These are phyloP conservation scores for Gossypium ekmanianum DNA, from an alignment of 345 rosid genomes.

Conservation along the genomic window DNA sequence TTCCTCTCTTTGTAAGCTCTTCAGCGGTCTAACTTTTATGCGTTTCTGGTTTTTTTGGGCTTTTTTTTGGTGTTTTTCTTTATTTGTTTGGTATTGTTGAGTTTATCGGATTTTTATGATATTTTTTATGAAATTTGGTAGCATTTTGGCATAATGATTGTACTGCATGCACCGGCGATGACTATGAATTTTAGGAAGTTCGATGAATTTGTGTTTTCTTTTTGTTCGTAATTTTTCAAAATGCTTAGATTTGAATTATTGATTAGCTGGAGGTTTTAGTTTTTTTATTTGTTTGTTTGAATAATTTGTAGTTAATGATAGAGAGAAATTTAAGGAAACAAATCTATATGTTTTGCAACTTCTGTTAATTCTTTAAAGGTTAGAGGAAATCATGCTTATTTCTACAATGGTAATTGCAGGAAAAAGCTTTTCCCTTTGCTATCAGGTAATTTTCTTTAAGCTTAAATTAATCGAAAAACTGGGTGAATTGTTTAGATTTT, in stretches of 20 bases:
- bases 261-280: not conserved
- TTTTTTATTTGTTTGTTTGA: not conserved
- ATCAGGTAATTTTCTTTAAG: not conserved
- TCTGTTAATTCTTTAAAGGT: not conserved
- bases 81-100: not conserved
- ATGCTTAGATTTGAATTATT: conserved; percentile 20
- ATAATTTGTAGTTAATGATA: conserved; percentile 9
- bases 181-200: not conserved
- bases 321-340: not conserved
- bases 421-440: not conserved
- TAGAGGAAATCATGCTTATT: not conserved
- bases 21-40: conserved; percentile 21
- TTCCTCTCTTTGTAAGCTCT: conserved; percentile 52
- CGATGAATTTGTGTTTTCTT: not conserved
- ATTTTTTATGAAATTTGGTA: not conserved
- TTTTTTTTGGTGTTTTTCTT: not conserved
- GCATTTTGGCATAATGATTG: not conserved
- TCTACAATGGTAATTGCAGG: not conserved
- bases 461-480: not conserved
- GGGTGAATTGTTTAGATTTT: not conserved
- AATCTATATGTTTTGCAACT: conserved; percentile 7
- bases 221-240: not conserved
- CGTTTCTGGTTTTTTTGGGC: not conserved
- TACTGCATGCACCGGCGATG: not conserved
- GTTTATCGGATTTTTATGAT: not conserved